A percentile compares a stretch with the other conserved stretches of the same genome.
phyloP scores from a whole-genome alignment of 1,139 yeast genomes.

The Scheffersomyces lignicola region DNA sequence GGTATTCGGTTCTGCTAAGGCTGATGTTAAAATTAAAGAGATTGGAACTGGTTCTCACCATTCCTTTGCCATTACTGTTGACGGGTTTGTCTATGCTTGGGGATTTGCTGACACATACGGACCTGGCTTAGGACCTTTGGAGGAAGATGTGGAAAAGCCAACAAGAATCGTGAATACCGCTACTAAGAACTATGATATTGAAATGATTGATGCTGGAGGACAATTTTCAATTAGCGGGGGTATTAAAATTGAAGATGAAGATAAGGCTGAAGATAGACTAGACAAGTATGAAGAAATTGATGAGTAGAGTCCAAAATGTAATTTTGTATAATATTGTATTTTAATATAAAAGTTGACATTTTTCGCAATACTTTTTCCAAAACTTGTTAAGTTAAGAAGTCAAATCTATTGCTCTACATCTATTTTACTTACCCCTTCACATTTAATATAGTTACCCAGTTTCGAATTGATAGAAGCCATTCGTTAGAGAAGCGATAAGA shows the following conservation, averaged over 20 bases:
- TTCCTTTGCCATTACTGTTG: conserved; percentile 78
- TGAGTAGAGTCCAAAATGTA: conserved; percentile 12
- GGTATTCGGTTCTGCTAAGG: conserved; percentile 25
- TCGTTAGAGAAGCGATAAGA: too few species aligned
- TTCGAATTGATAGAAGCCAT: too few species aligned
- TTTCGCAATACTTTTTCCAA: too few species aligned
- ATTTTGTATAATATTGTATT: neutral
- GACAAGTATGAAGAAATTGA: conserved; percentile 50
- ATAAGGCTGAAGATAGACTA: conserved; percentile 56
- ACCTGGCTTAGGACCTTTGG: conserved; percentile 89
- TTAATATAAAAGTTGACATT: conserved; percentile 1
- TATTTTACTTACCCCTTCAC: neutral
- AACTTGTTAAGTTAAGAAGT: too few species aligned
- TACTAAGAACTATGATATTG: conserved; percentile 72
- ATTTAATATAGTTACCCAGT: too few species aligned
- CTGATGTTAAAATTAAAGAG: conserved; percentile 48
- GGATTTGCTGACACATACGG: conserved; percentile 98
- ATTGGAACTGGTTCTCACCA: conserved; percentile 91
- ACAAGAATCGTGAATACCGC: conserved; percentile 92
- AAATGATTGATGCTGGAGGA: conserved; percentile 85
- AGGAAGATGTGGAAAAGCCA: conserved; percentile 84
- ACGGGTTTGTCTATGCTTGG: conserved; percentile 92
- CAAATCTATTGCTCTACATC: neutral
- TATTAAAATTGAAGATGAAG: conserved; percentile 60
- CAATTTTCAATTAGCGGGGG: conserved; percentile 93